These are phyloP conservation scores for Gremmenia infestans DNA, from an alignment of 2,329 filamentous ascomycete species.

Conservation along the genomic window DNA sequence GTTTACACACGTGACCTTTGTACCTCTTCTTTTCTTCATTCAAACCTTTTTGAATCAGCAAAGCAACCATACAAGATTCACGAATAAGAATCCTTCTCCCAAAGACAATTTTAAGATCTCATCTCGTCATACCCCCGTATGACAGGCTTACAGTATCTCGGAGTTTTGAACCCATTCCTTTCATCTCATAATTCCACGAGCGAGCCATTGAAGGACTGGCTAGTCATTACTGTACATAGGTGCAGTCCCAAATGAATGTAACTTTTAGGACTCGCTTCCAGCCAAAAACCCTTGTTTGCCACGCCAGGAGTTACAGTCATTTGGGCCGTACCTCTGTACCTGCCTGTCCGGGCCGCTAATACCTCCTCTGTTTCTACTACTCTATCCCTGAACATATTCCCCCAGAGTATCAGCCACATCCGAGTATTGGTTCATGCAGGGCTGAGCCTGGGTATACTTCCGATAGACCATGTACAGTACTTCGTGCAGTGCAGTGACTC, in stretches of 20 bases:
- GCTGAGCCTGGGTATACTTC: conserved; percentile 2
- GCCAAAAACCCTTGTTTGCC: too few species aligned
- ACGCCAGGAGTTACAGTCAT: too few species aligned
- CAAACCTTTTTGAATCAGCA: not conserved
- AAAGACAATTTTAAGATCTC: not conserved
- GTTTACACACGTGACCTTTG: not conserved
- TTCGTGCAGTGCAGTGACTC: not conserved
- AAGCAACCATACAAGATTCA: not conserved
- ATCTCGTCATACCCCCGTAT: not conserved
- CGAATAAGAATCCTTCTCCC: not conserved
- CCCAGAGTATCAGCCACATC: not conserved
- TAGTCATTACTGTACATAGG: not conserved
- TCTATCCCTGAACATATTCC: not conserved
- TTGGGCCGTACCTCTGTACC: too few species aligned
- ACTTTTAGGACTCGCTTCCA: too few species aligned
- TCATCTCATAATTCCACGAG: not conserved
- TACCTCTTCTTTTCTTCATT: not conserved
- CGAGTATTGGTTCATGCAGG: conserved; percentile 4
- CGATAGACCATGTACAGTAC: not conserved
- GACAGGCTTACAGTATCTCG: not conserved
- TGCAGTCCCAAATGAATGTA: not conserved
- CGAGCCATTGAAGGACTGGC: not conserved
- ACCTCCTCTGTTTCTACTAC: not conserved
- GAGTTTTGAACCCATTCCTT: not conserved
- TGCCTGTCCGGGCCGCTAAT: not conserved